Base-by-base conservation (phyloP, 1,139 yeast species). In the Yamadazyma atlantica region DNA sequence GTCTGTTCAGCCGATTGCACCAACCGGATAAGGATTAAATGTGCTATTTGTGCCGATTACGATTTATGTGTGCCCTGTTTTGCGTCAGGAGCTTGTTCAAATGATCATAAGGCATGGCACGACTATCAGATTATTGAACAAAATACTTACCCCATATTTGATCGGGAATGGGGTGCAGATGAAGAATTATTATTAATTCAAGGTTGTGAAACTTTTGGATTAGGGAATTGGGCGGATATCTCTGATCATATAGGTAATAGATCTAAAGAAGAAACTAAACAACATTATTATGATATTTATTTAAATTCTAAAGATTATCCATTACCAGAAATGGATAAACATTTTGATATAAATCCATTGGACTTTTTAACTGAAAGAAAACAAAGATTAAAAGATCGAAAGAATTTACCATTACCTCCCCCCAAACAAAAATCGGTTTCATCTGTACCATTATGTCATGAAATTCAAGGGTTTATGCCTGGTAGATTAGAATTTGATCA, bases 381-480 rank as follows among this genome's bases (percentile, higher is more conserved):
- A 50, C 66, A 69, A 41, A 67, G 98, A 42, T 68, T 92, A 34
- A 96, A 89, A 45, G 73, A 80, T 37, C 72, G 90, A 40, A 66
- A 61, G 46, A 84, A 80, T 45, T 71, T 78, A 48, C 88, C 89
- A 19, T 59, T 80, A 44, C 89, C 90, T 9, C 77, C 78, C 12
- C 92, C 95, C 16, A 89, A 90, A 39, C 79, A 83, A 40, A 90
- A 89, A 57, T 88, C 95, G 1, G 82, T 85, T 35, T 90, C 97
- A 0, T 87, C 96, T 9, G 95, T 86, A 7, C 99, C 99, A 0
- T 75, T 94, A 37, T 90, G 97, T 65, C 97, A 94, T 57, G 97
- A 94, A 55, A 80, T 92, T 44, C 97, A 92, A 61, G 97, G 97
- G 3, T 92, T 83, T 58, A 92, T 94, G 99, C 99, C 99, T 26